Evolutionary conservation across 1,139 yeast species (phyloP).

Genomic region (Zygoascus sp.): DNA sequence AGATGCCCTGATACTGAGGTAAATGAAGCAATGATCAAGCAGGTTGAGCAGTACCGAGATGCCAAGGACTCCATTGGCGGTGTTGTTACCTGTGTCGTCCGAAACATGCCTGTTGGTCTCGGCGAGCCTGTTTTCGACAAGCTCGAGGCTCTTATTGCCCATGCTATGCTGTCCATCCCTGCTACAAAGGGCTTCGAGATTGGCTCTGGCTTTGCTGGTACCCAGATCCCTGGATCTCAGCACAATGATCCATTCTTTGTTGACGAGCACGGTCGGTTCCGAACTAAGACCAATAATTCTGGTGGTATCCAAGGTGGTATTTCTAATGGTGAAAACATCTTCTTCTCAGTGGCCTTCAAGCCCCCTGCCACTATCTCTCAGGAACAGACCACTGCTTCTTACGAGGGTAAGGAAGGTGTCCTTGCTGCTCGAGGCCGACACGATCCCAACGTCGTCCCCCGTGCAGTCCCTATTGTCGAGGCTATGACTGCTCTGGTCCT

Average conservation of each 20-base stretch:
- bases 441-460: slow-evolving; percentile 96
- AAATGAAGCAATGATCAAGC: slow-evolving; percentile 76
- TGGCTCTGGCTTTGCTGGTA: slow-evolving; percentile 93
- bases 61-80: slow-evolving; percentile 94
- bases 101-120: slow-evolving; percentile 88
- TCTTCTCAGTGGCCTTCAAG: slow-evolving; percentile 93
- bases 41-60: slow-evolving; percentile 83
- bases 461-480: slow-evolving; percentile 98
- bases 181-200: slow-evolving; percentile 97
- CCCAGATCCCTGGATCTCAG: slow-evolving; percentile 82
- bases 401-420: slow-evolving; percentile 80
- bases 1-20: slow-evolving; percentile 82
- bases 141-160: slow-evolving; percentile 89
- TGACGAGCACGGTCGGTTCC: slow-evolving; percentile 46
- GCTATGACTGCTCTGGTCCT: slow-evolving; percentile 94
- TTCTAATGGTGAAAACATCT: slow-evolving; percentile 90
- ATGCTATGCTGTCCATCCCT: slow-evolving; percentile 95
- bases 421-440: slow-evolving; percentile 97
- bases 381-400: slow-evolving; percentile 82
- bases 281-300: slow-evolving; percentile 84
- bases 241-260: slow-evolving; percentile 82
- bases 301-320: slow-evolving; percentile 99
- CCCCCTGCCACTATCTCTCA: slow-evolving; percentile 97
- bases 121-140: slow-evolving; percentile 98
- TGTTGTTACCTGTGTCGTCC: slow-evolving; percentile 92